A percentile compares a stretch with the other conserved stretches of the same genome.
Conservation (phyloP, 805 yeast genomes). For the Yamadazyma phyllophila region DNA sequence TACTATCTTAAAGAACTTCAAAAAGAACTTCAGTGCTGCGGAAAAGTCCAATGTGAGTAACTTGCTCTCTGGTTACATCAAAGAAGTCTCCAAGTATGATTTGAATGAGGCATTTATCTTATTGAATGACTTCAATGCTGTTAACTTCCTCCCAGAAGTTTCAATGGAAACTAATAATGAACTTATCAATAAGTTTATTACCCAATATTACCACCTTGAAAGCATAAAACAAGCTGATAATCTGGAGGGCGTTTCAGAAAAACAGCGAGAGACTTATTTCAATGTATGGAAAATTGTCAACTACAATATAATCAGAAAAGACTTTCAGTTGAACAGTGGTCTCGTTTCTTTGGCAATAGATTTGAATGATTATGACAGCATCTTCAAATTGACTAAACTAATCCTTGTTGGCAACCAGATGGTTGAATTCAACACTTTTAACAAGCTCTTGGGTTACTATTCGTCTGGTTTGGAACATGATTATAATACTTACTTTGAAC, state of each 20-base stretch:
- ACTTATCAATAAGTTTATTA: constrained; percentile 26
- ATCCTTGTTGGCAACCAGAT: constrained; percentile 30
- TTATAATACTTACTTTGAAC: constrained; percentile 27
- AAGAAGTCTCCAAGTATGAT: constrained; percentile 19
- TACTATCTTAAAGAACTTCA: constrained; percentile 45
- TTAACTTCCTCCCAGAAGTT: constrained; percentile 36
- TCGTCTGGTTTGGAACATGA: constrained; percentile 14
- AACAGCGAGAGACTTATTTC: constrained; percentile 10
- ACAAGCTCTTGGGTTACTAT: constrained; percentile 29
- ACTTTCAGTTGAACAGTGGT: constrained; percentile 23
- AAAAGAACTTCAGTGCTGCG: constrained; percentile 23
- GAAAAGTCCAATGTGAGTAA: constrained; percentile 31
- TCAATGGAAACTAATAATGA: constrained; percentile 28
- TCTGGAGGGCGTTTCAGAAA: constrained; percentile 2
- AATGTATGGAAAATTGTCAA: constrained; percentile 33
- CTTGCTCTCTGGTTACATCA: constrained; percentile 45
- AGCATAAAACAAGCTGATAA: constrained; percentile 6
- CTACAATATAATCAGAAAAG: constrained; percentile 35
- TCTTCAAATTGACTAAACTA: constrained; percentile 37
- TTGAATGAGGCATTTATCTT: constrained; percentile 23
- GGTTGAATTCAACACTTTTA: constrained; percentile 26
- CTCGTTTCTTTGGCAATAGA: constrained; percentile 32
- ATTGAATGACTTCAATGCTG: constrained; percentile 25
- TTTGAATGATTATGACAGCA: constrained; percentile 31
- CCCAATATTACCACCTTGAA: constrained; percentile 19